These are phyloP conservation scores for Pythium sp. DNA, from an alignment of 352 stramenopile genomes.

Conservation along the genomic window DNA sequence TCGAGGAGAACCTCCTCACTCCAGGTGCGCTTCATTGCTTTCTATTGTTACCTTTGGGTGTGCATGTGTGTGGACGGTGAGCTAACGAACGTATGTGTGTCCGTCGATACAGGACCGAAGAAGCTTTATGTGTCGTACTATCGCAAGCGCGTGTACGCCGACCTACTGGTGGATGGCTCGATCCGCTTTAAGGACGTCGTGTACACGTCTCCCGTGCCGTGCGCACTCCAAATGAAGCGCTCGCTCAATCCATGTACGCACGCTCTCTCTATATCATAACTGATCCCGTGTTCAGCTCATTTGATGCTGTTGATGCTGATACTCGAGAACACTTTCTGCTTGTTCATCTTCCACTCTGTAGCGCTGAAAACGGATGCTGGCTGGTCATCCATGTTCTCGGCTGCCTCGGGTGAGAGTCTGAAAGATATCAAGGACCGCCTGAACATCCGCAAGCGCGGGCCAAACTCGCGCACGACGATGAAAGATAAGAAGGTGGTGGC, in stretches of 20 bases:
- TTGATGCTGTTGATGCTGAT: not conserved
- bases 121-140: conserved; percentile 85
- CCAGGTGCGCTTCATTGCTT: conserved; percentile 29
- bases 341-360: conserved; percentile 7
- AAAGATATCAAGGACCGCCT: conserved; percentile 79
- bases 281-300: too few species aligned
- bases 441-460: conserved; percentile 68
- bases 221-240: conserved; percentile 79
- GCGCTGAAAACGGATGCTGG: conserved; percentile 75
- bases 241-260: conserved; percentile 60
- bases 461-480: conserved; percentile 46
- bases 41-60: not conserved
- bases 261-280: not conserved
- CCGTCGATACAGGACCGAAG: conserved; percentile 38
- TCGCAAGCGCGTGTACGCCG: conserved; percentile 72
- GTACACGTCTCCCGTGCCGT: conserved; percentile 72
- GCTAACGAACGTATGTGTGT: not conserved
- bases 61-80: not conserved
- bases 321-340: not conserved
- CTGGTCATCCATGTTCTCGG: conserved; percentile 78
- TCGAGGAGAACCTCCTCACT: conserved; percentile 64
- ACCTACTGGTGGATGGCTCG: conserved; percentile 67
- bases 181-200: conserved; percentile 77
- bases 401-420: conserved; percentile 57
- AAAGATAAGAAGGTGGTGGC: conserved; percentile 53